Evolutionary conservation across 331 rosid species (phyloP).

Genomic region (Malus hybrid): DNA sequence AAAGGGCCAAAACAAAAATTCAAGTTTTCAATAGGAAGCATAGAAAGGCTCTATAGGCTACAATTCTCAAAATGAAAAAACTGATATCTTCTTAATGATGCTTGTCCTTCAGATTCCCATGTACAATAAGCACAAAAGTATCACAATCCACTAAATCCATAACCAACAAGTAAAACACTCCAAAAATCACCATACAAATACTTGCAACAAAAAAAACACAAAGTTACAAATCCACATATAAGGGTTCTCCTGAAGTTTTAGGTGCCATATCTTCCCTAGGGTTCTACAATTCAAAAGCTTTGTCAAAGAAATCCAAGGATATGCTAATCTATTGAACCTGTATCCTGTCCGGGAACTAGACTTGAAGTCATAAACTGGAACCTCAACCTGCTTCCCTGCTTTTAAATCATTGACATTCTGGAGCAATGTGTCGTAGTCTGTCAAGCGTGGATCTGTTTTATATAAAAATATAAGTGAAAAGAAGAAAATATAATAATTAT

Average conservation of each 20-base stretch:
- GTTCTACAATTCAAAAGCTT: background rate
- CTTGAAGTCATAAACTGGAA: constrained; percentile 92
- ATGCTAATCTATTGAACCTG: constrained; percentile 48
- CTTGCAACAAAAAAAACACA: background rate
- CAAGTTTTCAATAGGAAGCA: background rate
- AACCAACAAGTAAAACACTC: background rate
- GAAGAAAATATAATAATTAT: background rate
- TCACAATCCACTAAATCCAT: background rate
- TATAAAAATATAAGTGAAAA: constrained; percentile 6
- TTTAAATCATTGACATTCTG: constrained; percentile 72
- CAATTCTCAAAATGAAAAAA: background rate
- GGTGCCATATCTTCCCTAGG: background rate
- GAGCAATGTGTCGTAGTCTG: constrained; percentile 83
- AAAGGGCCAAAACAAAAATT: background rate
- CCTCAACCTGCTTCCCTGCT: constrained; percentile 65
- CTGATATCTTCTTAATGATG: background rate
- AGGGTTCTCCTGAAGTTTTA: too few relatives aligned
- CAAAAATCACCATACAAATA: background rate
- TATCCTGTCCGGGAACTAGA: constrained; percentile 79
- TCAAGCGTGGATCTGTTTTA: constrained; percentile 86
- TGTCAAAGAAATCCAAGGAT: background rate
- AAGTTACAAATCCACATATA: background rate
- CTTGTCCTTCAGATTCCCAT: background rate
- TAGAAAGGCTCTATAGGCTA: background rate
- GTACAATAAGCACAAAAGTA: background rate